phyloP scores from a whole-genome alignment of 2,329 filamentous ascomycete genomes.

The Emergomyces orientalis region DNA sequence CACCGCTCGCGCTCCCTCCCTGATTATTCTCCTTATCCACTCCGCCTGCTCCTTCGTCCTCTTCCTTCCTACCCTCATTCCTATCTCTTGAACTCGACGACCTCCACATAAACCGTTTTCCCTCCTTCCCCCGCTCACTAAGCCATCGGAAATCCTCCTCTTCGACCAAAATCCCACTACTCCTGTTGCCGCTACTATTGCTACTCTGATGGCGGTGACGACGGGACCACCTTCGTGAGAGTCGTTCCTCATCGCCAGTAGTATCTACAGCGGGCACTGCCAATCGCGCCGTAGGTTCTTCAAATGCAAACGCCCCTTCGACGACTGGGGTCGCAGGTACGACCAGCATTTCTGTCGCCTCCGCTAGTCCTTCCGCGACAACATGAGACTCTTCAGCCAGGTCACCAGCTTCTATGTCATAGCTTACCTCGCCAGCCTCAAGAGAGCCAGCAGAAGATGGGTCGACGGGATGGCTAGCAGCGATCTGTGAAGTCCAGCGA shows the following conservation, averaged over 20 bases:
- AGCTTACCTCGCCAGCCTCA: constrained; percentile 11
- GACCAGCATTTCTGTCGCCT: constrained; percentile 16
- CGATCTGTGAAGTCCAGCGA: constrained; percentile 34
- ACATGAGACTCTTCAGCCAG: constrained; percentile 10
- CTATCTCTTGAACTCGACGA: constrained; percentile 12
- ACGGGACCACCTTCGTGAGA: constrained; percentile 8
- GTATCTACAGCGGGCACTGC: constrained; percentile 6
- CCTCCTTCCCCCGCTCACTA: constrained; percentile 17
- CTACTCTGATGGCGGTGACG: constrained; percentile 9
- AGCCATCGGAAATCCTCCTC: constrained; percentile 22
- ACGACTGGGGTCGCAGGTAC: constrained; percentile 15
- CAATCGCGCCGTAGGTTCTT: constrained; percentile 6
- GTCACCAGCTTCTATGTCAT: constrained; percentile 3
- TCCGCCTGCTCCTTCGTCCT: neutral
- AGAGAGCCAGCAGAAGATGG: constrained; percentile 8
- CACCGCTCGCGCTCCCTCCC: neutral
- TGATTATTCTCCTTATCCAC: neutral
- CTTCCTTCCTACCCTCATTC: constrained; percentile 1
- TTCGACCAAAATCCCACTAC: constrained; percentile 19
- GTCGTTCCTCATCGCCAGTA: constrained; percentile 1
- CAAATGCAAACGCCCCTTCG: neutral
- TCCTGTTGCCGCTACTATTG: constrained; percentile 16
- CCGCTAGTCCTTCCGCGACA: constrained; percentile 18
- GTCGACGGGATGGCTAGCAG: constrained; percentile 1
- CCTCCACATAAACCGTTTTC: constrained; percentile 18